Base-by-base conservation (phyloP, 768 basidiomycete genomes). In the Clitopilus passeckerianus region DNA sequence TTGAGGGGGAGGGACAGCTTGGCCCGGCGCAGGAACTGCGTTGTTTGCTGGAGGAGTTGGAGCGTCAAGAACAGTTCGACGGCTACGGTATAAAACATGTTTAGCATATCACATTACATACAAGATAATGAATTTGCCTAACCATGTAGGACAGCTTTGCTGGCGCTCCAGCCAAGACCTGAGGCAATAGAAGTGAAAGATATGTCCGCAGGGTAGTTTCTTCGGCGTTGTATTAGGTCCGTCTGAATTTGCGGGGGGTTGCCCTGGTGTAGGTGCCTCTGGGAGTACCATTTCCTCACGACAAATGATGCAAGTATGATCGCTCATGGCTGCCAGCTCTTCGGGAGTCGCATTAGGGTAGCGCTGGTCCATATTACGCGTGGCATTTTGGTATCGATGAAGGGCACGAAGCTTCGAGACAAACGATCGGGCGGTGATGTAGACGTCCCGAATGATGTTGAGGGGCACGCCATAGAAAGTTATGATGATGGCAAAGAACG, bases 71-170 rank as follows among this genome's bases (percentile, higher is more conserved):
- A 93, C 91, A 43, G 86, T 88, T 46, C 89, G 84, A 57, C 91
- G 90, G 68, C 91, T 92, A 59, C n/a, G 52, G 34, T 43, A 24
- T 56, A 58, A 55, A 59, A 60, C 64, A 15, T 41, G 37, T 15
- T 41, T n/a, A 41, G 37, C 43, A 66, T 61, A 58, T 57, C 57
- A 46, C 34, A 58, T 16, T 43, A 37, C 34, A 66, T 59, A 14
- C 37, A 14, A 44, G 22, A 44, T 15, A 41, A 37, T 22, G 54
- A 59, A 59, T 20, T 34, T 20, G 46, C 72, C 88, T 72, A 54
- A 96, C 96, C 96, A 99, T 43, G 97, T 99, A 1, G 97, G 97
- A 71, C 97, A 99, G 65, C 92, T 98, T 72, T 98, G 97, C 71
- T 99, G 97, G 46, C 97, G 83, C 72, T 99, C 97, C 24, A 99